phyloP scores from a whole-genome alignment of 1,284 basidiomycete genomes.

The Trametes polyzona region DNA sequence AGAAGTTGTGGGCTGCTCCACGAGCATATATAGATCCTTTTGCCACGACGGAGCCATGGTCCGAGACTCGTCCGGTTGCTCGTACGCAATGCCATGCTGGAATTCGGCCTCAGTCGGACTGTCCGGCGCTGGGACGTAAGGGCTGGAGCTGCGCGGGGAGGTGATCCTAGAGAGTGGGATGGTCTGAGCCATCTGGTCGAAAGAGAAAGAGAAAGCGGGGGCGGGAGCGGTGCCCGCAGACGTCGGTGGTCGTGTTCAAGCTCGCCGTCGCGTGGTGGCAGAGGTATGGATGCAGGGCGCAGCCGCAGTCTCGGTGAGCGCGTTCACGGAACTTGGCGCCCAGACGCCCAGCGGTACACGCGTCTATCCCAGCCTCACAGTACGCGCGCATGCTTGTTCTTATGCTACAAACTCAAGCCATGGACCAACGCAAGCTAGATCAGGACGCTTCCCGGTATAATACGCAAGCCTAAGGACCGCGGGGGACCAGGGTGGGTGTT shows the following conservation, averaged over 20 bases:
- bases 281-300: no score
- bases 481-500: no score
- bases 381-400: no score
- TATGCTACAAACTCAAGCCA: no score
- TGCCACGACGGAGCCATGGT: conserved; percentile 60
- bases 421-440: no score
- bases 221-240: conserved; percentile 3
- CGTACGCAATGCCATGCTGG: conserved; percentile 26
- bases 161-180: conserved; percentile 24
- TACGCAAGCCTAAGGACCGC: no score
- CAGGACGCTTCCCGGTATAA: no score
- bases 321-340: no score
- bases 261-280: conserved; percentile 1
- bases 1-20: conserved; percentile 74
- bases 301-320: no score
- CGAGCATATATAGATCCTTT: conserved; percentile 57
- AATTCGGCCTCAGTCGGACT: conserved; percentile 21
- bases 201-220: not conserved
- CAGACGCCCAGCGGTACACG: no score
- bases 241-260: conserved; percentile 3
- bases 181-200: conserved; percentile 20
- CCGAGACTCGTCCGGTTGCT: conserved; percentile 26
- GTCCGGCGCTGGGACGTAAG: conserved; percentile 11
- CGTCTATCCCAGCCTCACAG: no score
- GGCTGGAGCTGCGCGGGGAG: conserved; percentile 7